Evolutionary conservation across 495 filamentous ascomycete genomes (phyloP).

Genomic region (Penicillium bialowiezense): DNA sequence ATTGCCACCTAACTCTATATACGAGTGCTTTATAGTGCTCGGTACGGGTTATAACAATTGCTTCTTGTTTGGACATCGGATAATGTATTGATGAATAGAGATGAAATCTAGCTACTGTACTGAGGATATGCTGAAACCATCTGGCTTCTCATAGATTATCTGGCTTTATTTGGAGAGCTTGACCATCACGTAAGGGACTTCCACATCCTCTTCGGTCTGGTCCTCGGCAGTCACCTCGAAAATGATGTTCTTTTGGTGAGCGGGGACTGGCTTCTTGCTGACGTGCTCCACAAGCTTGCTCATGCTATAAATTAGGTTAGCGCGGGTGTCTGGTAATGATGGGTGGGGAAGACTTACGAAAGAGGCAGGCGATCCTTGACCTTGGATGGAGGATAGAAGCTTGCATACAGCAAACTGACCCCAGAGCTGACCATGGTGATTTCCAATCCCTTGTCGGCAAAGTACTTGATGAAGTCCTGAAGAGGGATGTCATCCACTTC

Average conservation of each 20-base stretch:
- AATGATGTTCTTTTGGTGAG: slow-evolving; percentile 91
- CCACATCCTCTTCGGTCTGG: slow-evolving; percentile 85
- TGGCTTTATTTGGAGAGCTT: slow-evolving; percentile 51
- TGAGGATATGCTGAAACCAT: background rate
- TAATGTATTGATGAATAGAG: too few relatives aligned
- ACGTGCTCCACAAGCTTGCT: slow-evolving; percentile 85
- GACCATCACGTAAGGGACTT: slow-evolving; percentile 96
- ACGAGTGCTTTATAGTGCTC: too few relatives aligned
- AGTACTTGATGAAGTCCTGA: slow-evolving; percentile 75
- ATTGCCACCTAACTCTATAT: background rate
- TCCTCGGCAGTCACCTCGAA: slow-evolving; percentile 96
- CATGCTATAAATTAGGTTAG: slow-evolving; percentile 59
- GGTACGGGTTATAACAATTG: too few relatives aligned
- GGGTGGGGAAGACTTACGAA: slow-evolving; percentile 47
- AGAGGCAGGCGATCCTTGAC: slow-evolving; percentile 74
- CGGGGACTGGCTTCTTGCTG: slow-evolving; percentile 86
- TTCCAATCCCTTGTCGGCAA: slow-evolving; percentile 72
- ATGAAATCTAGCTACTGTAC: slow-evolving; percentile 4
- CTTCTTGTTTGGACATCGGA: too few relatives aligned
- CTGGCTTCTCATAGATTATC: background rate
- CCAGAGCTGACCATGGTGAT: slow-evolving; percentile 95
- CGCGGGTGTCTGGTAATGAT: too few relatives aligned
- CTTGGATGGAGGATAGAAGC: slow-evolving; percentile 88
- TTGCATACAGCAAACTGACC: slow-evolving; percentile 92
- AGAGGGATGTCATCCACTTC: slow-evolving; percentile 86